Conservation (phyloP, 257 asterid species). For the Thymus quinquecostatus region DNA sequence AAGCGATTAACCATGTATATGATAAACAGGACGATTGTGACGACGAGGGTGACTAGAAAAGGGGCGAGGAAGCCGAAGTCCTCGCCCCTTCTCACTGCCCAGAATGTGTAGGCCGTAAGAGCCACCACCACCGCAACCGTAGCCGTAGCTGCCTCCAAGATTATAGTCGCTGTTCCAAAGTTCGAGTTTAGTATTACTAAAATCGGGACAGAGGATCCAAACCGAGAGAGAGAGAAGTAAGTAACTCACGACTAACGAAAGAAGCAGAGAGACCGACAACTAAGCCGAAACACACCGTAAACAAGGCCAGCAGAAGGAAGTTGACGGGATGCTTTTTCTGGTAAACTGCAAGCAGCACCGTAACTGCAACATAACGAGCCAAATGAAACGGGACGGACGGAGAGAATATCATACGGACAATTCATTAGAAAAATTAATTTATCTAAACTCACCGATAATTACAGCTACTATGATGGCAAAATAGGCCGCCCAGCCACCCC, state of each 20-base stretch:
- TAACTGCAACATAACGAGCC: conserved; percentile 22
- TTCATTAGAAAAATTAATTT: too few species aligned
- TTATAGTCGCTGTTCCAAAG: conserved; percentile 41
- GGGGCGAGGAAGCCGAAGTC: conserved; percentile 62
- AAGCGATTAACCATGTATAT: conserved; percentile 50
- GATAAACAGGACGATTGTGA: conserved; percentile 40
- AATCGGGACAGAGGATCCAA: too few species aligned
- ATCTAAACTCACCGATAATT: conserved; percentile 36
- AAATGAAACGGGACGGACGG: too few species aligned
- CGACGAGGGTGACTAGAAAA: conserved; percentile 44
- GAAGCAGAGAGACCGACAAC: conserved; percentile 30
- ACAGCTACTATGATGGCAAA: conserved; percentile 39
- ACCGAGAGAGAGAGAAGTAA: not conserved
- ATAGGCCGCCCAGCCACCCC: conserved; percentile 39
- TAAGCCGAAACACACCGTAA: conserved; percentile 32
- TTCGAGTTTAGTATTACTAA: not conserved
- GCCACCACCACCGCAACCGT: conserved; percentile 57
- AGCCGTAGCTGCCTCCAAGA: conserved; percentile 52
- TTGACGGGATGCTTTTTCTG: conserved; percentile 32
- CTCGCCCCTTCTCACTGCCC: conserved; percentile 74
- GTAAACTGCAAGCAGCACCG: not conserved
- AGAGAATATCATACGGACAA: too few species aligned
- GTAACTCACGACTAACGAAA: conserved; percentile 25
- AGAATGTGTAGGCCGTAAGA: conserved; percentile 68
- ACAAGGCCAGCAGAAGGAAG: conserved; percentile 36